phyloP scores from a whole-genome alignment of 2,329 filamentous ascomycete species.

The Aspergillus sp. region DNA sequence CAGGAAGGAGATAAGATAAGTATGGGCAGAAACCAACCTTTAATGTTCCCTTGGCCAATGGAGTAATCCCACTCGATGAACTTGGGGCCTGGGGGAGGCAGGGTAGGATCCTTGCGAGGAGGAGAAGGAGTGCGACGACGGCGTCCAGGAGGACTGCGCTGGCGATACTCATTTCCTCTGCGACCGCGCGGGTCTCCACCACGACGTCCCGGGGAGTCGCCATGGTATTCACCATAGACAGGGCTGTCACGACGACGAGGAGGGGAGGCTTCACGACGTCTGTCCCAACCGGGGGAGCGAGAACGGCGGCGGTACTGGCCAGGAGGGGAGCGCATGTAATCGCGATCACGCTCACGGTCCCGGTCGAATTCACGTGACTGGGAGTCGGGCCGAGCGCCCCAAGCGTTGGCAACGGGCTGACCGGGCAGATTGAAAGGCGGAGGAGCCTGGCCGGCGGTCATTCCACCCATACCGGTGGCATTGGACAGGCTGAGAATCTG shows the following conservation, averaged over 20 bases:
- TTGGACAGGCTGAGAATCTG: slow-evolving; percentile 51
- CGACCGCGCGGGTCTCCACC: slow-evolving; percentile 58
- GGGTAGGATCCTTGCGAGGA: slow-evolving; percentile 43
- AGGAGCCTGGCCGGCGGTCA: slow-evolving; percentile 38
- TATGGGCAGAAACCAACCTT: slow-evolving; percentile 49
- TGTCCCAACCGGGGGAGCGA: slow-evolving; percentile 74
- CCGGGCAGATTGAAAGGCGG: slow-evolving; percentile 36
- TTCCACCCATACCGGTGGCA: slow-evolving; percentile 36
- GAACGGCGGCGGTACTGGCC: slow-evolving; percentile 68
- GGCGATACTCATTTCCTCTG: slow-evolving; percentile 70
- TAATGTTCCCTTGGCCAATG: slow-evolving; percentile 77
- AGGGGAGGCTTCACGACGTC: slow-evolving; percentile 67
- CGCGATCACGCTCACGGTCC: slow-evolving; percentile 65
- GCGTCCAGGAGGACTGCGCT: slow-evolving; percentile 77
- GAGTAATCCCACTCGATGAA: slow-evolving; percentile 77
- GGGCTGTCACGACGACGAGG: slow-evolving; percentile 67
- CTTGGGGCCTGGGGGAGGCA: slow-evolving; percentile 62
- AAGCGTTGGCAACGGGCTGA: slow-evolving; percentile 34
- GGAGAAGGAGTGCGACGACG: slow-evolving; percentile 66
- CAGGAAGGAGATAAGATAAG: not conserved
- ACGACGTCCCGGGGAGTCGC: slow-evolving; percentile 65
- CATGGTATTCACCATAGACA: slow-evolving; percentile 72
- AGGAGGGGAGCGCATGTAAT: slow-evolving; percentile 64
- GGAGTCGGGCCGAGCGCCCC: slow-evolving; percentile 40
- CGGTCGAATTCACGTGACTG: slow-evolving; percentile 53